Base-by-base conservation (phyloP, 495 filamentous ascomycete genomes). In the Trichoderma reesei region DNA sequence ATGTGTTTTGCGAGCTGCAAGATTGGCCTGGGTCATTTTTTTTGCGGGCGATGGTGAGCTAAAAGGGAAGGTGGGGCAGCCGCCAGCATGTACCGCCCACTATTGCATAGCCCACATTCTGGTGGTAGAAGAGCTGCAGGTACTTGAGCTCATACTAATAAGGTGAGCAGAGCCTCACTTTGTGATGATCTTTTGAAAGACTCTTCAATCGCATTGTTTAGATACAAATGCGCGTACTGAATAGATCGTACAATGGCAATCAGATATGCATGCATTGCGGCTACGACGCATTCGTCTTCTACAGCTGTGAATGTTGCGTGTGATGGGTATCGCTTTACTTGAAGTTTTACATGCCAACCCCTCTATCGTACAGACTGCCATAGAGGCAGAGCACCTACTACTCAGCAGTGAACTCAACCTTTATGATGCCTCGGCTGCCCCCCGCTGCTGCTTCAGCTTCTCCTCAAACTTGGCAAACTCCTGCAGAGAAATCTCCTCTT, bases 391-490 rank as follows among this genome's bases (percentile, higher is more conserved):
- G 3, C 51, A 46, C 42, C 42, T 2, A 13, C 20, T 26, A 26
- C 26, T 26, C 26, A 26, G 26, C 26, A 26, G 26, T 26, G 26
- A 26, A 56, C 16, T 3, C 51, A 34, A 26, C 3, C 20, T 56
- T 56, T 34, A 63, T 76, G 51, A 70, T 46, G 72, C 72, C 60
- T 72, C 69, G 26, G 71, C 66, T n/a, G 78, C 74, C 66, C 90
- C 92, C 69, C 91, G 88, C 44, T 48, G 44, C 71, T 85, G 81
- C 72, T 83, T 85, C 69, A 98, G 75, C 76, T 96, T 96, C 79
- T 96, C 91, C 73, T 98, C 94, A 75, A 98, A 98, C 75, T 88
- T 92, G 54, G 90, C 89, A 75, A 98, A 98, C 69, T 98, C 94
- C 65, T 86, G 78, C 72, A 93, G 80, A 10, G 93, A 88, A 66